phyloP scores from a whole-genome alignment of 495 filamentous ascomycete species.

The Penicillium turbatum region DNA sequence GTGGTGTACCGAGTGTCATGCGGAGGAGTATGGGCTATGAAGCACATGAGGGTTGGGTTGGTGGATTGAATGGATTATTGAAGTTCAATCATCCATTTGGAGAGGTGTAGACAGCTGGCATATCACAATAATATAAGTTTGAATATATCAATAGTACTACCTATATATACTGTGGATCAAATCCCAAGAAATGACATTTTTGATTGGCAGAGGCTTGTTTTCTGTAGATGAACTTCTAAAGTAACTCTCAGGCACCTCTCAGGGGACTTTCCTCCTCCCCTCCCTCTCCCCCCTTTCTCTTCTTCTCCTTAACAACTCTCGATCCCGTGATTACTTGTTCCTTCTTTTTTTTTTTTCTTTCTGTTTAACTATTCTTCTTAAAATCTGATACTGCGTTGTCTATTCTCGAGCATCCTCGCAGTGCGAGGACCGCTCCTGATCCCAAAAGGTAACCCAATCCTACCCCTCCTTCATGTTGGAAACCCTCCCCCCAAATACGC shows the following conservation, averaged over 20 bases:
- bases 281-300: conserved; percentile 5
- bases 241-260: conserved; percentile 1
- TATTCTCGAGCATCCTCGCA: conserved; percentile 24
- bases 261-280: conserved; percentile 3
- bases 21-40: conserved; percentile 51
- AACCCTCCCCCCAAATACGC: not conserved
- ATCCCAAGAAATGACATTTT: not conserved
- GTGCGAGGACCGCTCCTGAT: conserved; percentile 24
- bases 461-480: conserved; percentile 2
- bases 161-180: no score
- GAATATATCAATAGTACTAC: no score
- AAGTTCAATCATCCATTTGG: conserved; percentile 99
- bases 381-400: conserved; percentile 2
- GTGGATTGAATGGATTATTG: conserved; percentile 85
- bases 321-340: no score
- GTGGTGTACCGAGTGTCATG: conserved; percentile 58
- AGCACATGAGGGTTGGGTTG: conserved; percentile 87
- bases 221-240: conserved; percentile 25
- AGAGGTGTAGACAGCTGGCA: conserved; percentile 54
- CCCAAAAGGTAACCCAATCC: not conserved
- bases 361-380: not conserved
- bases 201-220: conserved; percentile 26
- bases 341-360: conserved; percentile 2
- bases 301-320: conserved; percentile 1
- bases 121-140: no score